phyloP scores from a whole-genome alignment of 2,329 filamentous ascomycete species.

The Diaporthe australafricana region DNA sequence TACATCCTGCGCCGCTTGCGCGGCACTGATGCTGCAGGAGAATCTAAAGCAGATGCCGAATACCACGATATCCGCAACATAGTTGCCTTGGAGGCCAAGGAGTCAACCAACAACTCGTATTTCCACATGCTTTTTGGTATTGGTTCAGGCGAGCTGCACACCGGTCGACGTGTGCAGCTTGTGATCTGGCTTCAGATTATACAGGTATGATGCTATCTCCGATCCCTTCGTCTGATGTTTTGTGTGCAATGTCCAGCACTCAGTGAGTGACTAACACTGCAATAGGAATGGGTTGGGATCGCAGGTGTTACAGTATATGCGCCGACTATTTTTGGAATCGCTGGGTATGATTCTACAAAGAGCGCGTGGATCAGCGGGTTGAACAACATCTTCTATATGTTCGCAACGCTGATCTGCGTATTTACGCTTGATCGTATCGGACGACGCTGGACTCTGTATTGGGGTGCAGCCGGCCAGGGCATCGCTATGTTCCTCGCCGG shows the following conservation, averaged over 20 bases:
- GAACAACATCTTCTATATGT: slow-evolving; percentile 65
- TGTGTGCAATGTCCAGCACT: too few relatives aligned
- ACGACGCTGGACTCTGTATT: slow-evolving; percentile 76
- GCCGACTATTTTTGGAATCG: slow-evolving; percentile 72
- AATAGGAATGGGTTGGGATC: slow-evolving; percentile 73
- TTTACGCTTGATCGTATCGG: slow-evolving; percentile 78
- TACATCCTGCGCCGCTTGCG: slow-evolving; percentile 32
- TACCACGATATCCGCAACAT: slow-evolving; percentile 75
- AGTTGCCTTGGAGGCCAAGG: slow-evolving; percentile 71
- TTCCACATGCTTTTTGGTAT: slow-evolving; percentile 75
- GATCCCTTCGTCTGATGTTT: neutral
- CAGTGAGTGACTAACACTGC: neutral
- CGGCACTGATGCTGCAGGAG: slow-evolving; percentile 27
- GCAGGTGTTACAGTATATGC: slow-evolving; percentile 74
- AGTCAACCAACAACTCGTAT: slow-evolving; percentile 68
- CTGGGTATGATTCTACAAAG: slow-evolving; percentile 71
- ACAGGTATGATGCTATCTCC: slow-evolving; percentile 50
- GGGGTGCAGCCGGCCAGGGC: slow-evolving; percentile 73
- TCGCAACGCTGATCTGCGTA: slow-evolving; percentile 75
- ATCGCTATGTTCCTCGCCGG: slow-evolving; percentile 77
- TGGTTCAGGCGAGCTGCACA: slow-evolving; percentile 74
- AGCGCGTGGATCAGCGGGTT: slow-evolving; percentile 73
- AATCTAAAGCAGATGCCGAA: slow-evolving; percentile 31
- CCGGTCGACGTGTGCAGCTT: slow-evolving; percentile 74
- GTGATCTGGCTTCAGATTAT: slow-evolving; percentile 79